Evolutionary conservation across 2,329 filamentous ascomycete species (phyloP).

Genomic region (Talaromyces sp.): DNA sequence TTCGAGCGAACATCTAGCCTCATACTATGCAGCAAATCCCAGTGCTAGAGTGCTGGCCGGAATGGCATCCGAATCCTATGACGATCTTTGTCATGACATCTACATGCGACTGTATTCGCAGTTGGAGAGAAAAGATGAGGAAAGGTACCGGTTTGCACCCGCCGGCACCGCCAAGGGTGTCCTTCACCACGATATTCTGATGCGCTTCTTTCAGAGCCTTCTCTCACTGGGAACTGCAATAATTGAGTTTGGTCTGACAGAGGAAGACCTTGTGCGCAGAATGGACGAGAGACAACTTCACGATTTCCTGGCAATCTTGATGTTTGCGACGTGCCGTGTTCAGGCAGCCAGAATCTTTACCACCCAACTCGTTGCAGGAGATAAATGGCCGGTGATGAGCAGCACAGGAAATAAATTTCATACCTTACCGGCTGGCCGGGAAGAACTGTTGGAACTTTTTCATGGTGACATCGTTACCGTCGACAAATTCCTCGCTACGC

Average conservation of each 20-base stretch:
- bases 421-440: not conserved
- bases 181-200: conserved; percentile 10
- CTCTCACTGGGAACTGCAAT: not conserved
- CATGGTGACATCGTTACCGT: conserved; percentile 11
- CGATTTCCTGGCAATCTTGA: conserved; percentile 26
- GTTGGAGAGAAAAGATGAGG: conserved; percentile 8
- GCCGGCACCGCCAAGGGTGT: conserved; percentile 16
- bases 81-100: conserved; percentile 1
- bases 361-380: not conserved
- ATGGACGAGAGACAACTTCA: conserved; percentile 19
- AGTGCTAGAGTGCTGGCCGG: not conserved
- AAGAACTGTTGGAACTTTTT: conserved; percentile 6
- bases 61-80: conserved; percentile 9
- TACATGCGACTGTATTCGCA: conserved; percentile 3
- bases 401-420: not conserved
- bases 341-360: conserved; percentile 17
- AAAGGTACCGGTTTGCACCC: conserved; percentile 14
- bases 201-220: conserved; percentile 4
- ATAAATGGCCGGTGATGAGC: conserved; percentile 3
- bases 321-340: conserved; percentile 23
- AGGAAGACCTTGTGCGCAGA: conserved; percentile 1
- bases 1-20: not conserved
- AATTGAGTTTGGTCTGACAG: conserved; percentile 4
- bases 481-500: conserved; percentile 25
- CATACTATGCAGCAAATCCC: not conserved